Conservation (phyloP, 306 rosid genomes). For the Arachis stenosperma region DNA sequence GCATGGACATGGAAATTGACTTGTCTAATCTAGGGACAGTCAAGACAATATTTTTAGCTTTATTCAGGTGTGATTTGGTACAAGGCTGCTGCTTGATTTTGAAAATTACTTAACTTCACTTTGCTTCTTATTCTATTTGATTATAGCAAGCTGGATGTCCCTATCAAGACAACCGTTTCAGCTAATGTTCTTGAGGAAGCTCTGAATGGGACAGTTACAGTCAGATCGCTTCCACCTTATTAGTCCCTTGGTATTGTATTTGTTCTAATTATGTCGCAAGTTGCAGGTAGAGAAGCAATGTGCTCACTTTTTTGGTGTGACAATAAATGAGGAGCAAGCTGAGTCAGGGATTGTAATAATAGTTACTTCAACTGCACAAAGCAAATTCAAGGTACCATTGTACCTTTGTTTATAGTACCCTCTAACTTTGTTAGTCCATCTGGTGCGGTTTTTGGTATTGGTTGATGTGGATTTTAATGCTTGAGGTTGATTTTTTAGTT, state of each 20-base stretch:
- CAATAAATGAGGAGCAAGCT: conserved; percentile 89
- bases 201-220: conserved; percentile 91
- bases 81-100: conserved; percentile 27
- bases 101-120: conserved; percentile 25
- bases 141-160: conserved; percentile 96
- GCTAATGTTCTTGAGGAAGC: conserved; percentile 99
- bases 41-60: conserved; percentile 96
- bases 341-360: conserved; percentile 83
- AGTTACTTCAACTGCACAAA: conserved; percentile 63
- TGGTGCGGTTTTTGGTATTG: conserved; percentile 27
- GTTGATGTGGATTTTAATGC: conserved; percentile 30
- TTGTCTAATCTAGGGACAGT: conserved; percentile 98
- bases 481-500: conserved; percentile 63
- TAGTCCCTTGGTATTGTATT: conserved; percentile 33
- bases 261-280: conserved; percentile 37
- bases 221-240: conserved; percentile 82
- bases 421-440: not conserved
- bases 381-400: no score
- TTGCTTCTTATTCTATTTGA: conserved; percentile 46
- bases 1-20: conserved; percentile 99
- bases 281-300: conserved; percentile 95
- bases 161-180: conserved; percentile 96
- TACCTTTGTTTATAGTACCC: not conserved
- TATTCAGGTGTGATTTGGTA: conserved; percentile 78
- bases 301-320: conserved; percentile 97